Conservation (phyloP, 805 yeast genomes). For the Kluyveromyces siamensis region DNA sequence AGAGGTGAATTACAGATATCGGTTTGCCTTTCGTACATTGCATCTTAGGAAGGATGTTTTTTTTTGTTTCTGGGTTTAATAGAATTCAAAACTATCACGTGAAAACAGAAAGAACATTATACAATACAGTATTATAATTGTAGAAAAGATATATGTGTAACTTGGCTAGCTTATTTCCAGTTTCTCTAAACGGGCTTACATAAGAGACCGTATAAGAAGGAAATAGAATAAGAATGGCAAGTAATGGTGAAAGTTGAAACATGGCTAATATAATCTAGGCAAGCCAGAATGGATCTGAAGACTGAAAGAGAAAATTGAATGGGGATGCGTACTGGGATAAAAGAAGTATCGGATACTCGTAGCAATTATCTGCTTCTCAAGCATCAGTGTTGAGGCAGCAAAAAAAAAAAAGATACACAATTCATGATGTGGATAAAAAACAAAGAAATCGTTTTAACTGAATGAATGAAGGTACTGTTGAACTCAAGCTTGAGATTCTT, state of each 20-base stretch:
- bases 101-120: constrained; percentile 1
- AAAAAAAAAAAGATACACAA: neutral
- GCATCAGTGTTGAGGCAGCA: neutral
- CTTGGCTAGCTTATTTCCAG: neutral
- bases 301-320: constrained; percentile 4
- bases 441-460: neutral
- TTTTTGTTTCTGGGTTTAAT: neutral
- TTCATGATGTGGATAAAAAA: neutral
- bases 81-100: neutral
- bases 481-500: constrained; percentile 22
- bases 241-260: neutral
- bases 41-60: too few species aligned
- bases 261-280: neutral
- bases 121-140: neutral
- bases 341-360: neutral
- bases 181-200: neutral
- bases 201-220: neutral
- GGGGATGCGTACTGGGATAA: neutral
- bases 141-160: neutral
- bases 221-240: neutral
- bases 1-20: too few species aligned
- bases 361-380: neutral
- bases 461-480: neutral
- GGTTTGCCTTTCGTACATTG: too few species aligned
- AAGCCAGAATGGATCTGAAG: constrained; percentile 4